Evolutionary conservation across 371 early-diverging fungal genomes (phyloP), one percentile per base, ranked within the genome.

Genomic region (Mortierella sp.): DNA sequence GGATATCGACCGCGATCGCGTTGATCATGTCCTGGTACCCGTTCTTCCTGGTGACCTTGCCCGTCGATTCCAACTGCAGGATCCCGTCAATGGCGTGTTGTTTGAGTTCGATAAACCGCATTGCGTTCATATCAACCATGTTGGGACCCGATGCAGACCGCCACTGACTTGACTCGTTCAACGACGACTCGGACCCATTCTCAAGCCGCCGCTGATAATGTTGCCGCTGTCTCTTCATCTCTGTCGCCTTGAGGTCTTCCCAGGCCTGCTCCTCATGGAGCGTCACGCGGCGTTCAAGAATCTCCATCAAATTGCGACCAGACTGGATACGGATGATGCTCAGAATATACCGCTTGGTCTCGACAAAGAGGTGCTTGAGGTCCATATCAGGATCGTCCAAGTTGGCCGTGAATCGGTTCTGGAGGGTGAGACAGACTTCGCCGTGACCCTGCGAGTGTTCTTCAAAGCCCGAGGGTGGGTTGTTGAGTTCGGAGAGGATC

Each of bases 21-120:
- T 96, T 97, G 70, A 99, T 90, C 89, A 99, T 93, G 44, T 94
- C 95, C 88, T 98, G 98, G 88, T 97, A 98, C 32, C 89, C 88
- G 71, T 89, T 88, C 77, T 88, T 81, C 32, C 88, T 75, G 5
- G 83, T 83, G 16, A 95, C 92, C 83, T 90, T 89, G 21, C 92
- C 92, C 43, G 91, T 92, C 6, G 88, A 87, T 87, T 97, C 97
- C n/a, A 97, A 90, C 56, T 91, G 89, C 35, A 92, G 90, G 93
- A 97, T 94, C 38, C 93, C 92, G 83, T 94, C 94, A 38, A 95
- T 90, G 11, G 96, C 93, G 44, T 89, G 88, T 44, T 90, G 90
- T 87, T 96, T 96, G 56, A 96, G 88, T 75, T 91, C 91, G 11
- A 88, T 76, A 83, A 96, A 96, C 56, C 91, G 75, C 90, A 93